Conservation (phyloP, 805 yeast genomes). For the Cyberlindnera amylophila region DNA sequence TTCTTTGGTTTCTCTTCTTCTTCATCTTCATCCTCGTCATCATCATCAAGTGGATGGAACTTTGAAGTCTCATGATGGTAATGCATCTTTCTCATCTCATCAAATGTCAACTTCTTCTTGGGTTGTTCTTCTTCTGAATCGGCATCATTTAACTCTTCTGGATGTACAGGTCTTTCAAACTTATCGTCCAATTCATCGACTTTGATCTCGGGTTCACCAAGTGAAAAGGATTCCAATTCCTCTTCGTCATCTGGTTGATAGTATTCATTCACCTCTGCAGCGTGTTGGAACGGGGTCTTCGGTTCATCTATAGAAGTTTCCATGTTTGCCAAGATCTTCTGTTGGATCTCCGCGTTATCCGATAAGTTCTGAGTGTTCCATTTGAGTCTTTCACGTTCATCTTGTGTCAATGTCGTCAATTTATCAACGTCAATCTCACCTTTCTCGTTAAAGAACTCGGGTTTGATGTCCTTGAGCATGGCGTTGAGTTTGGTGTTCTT, state of each 20-base stretch:
- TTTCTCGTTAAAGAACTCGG: conserved; percentile 25
- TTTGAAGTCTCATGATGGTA: conserved; percentile 54
- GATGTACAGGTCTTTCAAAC: conserved; percentile 9
- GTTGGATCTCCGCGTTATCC: conserved; percentile 61
- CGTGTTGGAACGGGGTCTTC: conserved; percentile 92
- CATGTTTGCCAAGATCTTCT: conserved; percentile 44
- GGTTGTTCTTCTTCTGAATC: neutral
- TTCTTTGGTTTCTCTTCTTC: conserved; percentile 29
- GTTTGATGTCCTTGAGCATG: conserved; percentile 34
- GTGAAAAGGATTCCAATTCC: conserved; percentile 46
- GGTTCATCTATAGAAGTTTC: conserved; percentile 81
- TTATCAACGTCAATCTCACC: conserved; percentile 12
- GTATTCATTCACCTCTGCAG: conserved; percentile 71
- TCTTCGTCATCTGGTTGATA: conserved; percentile 62
- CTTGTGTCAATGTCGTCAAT: conserved; percentile 8
- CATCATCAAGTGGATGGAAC: conserved; percentile 12
- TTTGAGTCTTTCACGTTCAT: conserved; percentile 43
- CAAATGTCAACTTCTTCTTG: conserved; percentile 46
- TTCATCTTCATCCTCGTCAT: conserved; percentile 18
- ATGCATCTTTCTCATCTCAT: conserved; percentile 75
- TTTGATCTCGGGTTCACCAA: conserved; percentile 55
- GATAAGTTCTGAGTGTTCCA: conserved; percentile 85
- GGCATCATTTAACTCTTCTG: conserved; percentile 4
- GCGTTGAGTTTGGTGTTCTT: conserved; percentile 79
- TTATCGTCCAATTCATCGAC: conserved; percentile 26